Conservation (phyloP, 371 early-diverging fungal genomes). For the Mucor irregularis region DNA sequence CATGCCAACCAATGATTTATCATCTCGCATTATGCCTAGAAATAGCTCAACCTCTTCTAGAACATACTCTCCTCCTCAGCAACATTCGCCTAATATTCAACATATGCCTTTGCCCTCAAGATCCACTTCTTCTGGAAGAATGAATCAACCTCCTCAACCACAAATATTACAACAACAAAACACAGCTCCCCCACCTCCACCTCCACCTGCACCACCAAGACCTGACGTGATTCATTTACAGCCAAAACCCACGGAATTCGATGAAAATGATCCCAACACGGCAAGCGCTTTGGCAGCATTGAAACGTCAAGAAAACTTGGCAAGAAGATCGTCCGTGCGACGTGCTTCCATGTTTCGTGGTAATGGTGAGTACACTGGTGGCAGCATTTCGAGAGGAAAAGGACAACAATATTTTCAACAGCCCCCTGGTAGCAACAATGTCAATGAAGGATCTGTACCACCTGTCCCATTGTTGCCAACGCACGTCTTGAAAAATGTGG, state of each 20-base stretch:
- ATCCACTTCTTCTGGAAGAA: constrained; percentile 41
- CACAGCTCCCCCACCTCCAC: constrained; percentile 9
- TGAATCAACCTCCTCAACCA: constrained; percentile 19
- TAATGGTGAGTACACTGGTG: constrained; percentile 20
- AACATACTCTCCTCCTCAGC: constrained; percentile 22
- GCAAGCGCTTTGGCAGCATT: constrained; percentile 49
- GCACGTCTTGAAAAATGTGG: constrained; percentile 3
- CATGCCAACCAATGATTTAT: constrained; percentile 34
- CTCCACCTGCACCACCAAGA: constrained; percentile 28
- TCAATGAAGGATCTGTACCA: constrained; percentile 18
- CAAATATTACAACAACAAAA: too few relatives aligned
- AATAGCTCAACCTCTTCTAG: constrained; percentile 3
- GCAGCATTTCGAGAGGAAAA: constrained; percentile 13
- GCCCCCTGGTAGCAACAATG: constrained; percentile 9
- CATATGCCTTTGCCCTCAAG: constrained; percentile 43
- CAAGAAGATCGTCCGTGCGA: constrained; percentile 47
- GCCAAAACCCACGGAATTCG: constrained; percentile 21
- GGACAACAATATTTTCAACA: constrained; percentile 1
- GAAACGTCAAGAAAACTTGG: constrained; percentile 50
- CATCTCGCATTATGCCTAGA: constrained; percentile 28
- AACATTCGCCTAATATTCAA: constrained; percentile 6
- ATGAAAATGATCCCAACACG: constrained; percentile 48
- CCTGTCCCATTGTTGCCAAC: constrained; percentile 43
- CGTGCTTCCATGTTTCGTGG: constrained; percentile 48
- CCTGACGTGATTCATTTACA: neutral